phyloP scores from a whole-genome alignment of 2,329 filamentous ascomycete species.

The Pseudocercospora ulei region DNA sequence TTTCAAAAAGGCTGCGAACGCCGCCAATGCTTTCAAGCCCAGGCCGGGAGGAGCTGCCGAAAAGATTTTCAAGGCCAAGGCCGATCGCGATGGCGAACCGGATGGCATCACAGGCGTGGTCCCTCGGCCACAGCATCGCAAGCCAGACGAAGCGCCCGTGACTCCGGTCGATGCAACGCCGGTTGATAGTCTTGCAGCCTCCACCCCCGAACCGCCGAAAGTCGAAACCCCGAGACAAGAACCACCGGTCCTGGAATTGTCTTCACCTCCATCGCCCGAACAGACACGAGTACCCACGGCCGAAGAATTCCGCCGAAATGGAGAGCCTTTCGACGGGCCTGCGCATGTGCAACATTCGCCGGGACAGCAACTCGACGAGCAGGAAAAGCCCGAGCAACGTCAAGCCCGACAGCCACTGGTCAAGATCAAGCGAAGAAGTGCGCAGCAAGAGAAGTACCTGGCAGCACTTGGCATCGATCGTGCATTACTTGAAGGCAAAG shows the following conservation, averaged over 20 bases:
- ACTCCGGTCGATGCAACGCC: slow-evolving; percentile 11
- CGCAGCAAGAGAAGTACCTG: slow-evolving; percentile 70
- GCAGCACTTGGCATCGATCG: slow-evolving; percentile 68
- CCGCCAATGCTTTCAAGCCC: slow-evolving; percentile 69
- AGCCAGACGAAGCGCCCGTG: slow-evolving; percentile 19
- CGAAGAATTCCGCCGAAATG: slow-evolving; percentile 11
- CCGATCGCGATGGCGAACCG: slow-evolving; percentile 55
- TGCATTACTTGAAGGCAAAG: slow-evolving; percentile 62
- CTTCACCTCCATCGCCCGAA: slow-evolving; percentile 26
- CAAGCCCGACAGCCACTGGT: slow-evolving; percentile 26
- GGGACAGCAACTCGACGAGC: slow-evolving; percentile 11
- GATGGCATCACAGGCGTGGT: slow-evolving; percentile 87
- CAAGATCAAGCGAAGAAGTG: slow-evolving; percentile 49
- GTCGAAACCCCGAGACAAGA: slow-evolving; percentile 10
- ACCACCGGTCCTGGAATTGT: slow-evolving; percentile 25
- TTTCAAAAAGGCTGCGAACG: slow-evolving; percentile 70
- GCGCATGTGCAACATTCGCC: slow-evolving; percentile 14
- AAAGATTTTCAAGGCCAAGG: slow-evolving; percentile 49
- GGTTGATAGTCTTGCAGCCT: slow-evolving; percentile 2
- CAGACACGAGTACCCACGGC: slow-evolving; percentile 8
- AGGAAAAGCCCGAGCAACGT: slow-evolving; percentile 24
- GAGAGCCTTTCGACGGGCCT: slow-evolving; percentile 26
- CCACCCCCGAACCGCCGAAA: slow-evolving; percentile 1
- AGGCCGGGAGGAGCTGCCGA: slow-evolving; percentile 78
- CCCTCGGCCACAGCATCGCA: slow-evolving; percentile 52